Conservation (phyloP, 805 yeast genomes). For the Myxozyma neglecta region DNA sequence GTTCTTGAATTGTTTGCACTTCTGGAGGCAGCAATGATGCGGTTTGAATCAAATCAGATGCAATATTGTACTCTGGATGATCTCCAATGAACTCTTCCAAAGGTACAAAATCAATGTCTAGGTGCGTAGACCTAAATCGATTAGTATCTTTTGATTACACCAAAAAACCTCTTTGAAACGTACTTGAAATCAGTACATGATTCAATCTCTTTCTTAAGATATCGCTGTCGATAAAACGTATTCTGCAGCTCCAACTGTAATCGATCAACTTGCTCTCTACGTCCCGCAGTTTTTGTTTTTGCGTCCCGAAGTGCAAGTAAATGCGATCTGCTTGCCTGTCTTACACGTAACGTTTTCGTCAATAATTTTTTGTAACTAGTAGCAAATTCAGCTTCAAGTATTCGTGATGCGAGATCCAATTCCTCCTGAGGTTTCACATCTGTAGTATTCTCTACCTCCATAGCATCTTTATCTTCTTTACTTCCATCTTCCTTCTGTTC, state of each 20-base stretch:
- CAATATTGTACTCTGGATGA: slow-evolving; percentile 15
- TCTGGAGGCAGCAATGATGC: not conserved
- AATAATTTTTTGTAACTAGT: slow-evolving; percentile 3
- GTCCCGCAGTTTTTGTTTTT: not conserved
- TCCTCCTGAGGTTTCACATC: not conserved
- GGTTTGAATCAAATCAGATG: not conserved
- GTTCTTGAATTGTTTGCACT: not conserved
- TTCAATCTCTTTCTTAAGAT: slow-evolving; percentile 21
- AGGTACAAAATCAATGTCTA: slow-evolving; percentile 23
- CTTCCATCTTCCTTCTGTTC: not conserved
- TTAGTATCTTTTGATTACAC: not conserved
- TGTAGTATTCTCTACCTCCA: not conserved
- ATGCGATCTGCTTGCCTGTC: slow-evolving; percentile 9
- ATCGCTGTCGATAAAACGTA: slow-evolving; percentile 21
- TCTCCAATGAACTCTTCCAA: slow-evolving; percentile 18
- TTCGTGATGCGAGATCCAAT: not conserved
- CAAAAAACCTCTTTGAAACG: not conserved
- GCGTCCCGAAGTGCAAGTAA: slow-evolving; percentile 1
- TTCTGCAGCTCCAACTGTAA: slow-evolving; percentile 27
- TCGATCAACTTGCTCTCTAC: slow-evolving; percentile 16
- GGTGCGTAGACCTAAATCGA: slow-evolving; percentile 13
- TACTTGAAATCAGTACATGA: slow-evolving; percentile 25
- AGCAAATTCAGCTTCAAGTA: slow-evolving; percentile 13
- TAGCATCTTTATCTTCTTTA: not conserved
- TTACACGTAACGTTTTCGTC: not conserved